Base-by-base conservation (phyloP, 1,139 yeast genomes). In the Yamadazyma atmosphaerica region DNA sequence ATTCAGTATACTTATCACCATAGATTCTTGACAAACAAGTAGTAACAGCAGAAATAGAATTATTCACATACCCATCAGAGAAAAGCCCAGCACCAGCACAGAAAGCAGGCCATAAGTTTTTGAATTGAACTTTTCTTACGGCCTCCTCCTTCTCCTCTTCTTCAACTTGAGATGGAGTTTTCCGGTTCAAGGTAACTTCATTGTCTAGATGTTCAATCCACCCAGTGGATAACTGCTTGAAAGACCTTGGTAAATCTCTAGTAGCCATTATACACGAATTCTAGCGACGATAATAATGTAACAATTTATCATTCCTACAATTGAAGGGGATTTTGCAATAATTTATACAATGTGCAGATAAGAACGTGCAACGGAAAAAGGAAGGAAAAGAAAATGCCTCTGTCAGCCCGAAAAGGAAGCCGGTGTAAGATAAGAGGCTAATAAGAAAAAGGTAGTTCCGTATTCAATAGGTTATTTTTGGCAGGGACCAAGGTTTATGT, bases 11-110 rank as follows among this genome's bases (percentile, higher is more conserved):
- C 51, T 76, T 77, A 0, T 59, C 60, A 11, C 88, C 88, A 57
- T 89, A 89, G 28, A 89, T 67, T 3, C 58, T 64, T 12, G 72
- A 58, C 45, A 89, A 71, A 63, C 89, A 81, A 11, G 89, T 80
- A 33, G 82, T 72, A 14, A 84, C 94, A 9, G 92, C 75, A 41
- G 89, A 79, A 44, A 87, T 85, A 35, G 92, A 81, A 63, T 85
- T 85, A 61, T 88, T 88, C 47, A 87, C 85, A 56, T 88, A 88
- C 42, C 97, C 96, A 61, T 89, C 97, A 21, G 92, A 82, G 58
- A 89, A 87, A 38, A 89, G 70, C 39, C 96, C 96, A 1, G 96
- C 92, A 47, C 97, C 97, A 1, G 96, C 81, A 15, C 89, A 82
- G 47, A 86, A 74, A 33, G 90, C 86, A 5, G 96, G 86, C 87